Evolutionary conservation across 257 asterid genomes (phyloP).

Genomic region (Penstemon eatonii): DNA sequence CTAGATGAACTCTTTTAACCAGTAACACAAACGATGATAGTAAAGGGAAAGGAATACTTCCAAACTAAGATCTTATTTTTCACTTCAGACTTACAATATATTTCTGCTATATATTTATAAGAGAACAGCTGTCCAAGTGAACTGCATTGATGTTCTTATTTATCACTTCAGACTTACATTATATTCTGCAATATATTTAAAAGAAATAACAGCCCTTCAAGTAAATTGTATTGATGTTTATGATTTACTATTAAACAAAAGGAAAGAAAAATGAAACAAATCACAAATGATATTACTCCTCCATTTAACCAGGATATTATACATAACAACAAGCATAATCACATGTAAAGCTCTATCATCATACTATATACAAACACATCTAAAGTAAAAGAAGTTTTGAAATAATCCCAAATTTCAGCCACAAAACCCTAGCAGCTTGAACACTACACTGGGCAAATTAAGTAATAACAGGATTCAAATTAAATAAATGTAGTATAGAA

Average conservation of each 20-base stretch:
- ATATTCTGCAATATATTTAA: no score
- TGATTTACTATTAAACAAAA: not conserved
- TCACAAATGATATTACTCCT: not conserved
- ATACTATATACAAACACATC: conserved; percentile 21
- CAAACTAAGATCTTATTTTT: not conserved
- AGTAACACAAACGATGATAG: not conserved
- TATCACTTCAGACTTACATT: no score
- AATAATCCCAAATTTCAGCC: conserved; percentile 12
- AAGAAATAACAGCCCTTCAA: no score
- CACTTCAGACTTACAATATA: not conserved
- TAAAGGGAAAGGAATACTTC: not conserved
- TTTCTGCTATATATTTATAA: no score
- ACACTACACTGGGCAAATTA: not conserved
- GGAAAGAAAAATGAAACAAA: not conserved
- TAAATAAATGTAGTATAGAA: conserved; percentile 6
- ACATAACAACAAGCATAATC: not conserved
- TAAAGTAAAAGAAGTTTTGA: not conserved
- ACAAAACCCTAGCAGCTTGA: conserved; percentile 35
- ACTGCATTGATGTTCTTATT: not conserved
- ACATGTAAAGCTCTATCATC: not conserved
- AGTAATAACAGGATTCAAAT: not conserved
- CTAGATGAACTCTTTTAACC: no score
- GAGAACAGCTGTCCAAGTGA: not conserved
- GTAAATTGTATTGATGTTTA: no score
- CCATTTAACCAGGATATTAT: not conserved